phyloP scores from a whole-genome alignment of 2,329 filamentous ascomycete species.

The Ophiocordyceps camponoti-rufipedis region DNA sequence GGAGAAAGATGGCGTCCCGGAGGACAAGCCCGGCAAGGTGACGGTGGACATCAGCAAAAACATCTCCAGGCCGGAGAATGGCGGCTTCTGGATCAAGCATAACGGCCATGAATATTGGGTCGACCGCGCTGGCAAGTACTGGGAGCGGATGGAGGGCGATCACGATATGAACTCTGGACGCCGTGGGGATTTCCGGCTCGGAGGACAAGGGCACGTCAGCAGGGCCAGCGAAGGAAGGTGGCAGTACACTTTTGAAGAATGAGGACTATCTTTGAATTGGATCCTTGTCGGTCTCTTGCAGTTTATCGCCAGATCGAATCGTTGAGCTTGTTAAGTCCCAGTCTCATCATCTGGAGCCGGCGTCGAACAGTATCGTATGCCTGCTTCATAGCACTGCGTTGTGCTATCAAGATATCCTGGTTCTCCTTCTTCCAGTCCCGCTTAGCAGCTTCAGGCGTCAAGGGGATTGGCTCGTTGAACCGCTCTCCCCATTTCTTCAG shows the following conservation, averaged over 20 bases:
- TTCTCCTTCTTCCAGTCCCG: too few species aligned
- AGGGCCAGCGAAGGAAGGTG: not conserved
- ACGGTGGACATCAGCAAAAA: not conserved
- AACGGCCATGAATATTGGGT: not conserved
- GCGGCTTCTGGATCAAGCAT: not conserved
- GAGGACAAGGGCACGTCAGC: not conserved
- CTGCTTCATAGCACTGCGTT: too few species aligned
- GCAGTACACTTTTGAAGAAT: not conserved
- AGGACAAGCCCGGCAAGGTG: not conserved
- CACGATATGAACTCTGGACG: not conserved
- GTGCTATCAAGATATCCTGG: too few species aligned
- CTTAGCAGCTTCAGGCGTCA: too few species aligned
- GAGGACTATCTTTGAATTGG: not conserved
- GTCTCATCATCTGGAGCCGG: too few species aligned
- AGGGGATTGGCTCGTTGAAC: too few species aligned
- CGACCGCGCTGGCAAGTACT: not conserved
- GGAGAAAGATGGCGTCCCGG: not conserved
- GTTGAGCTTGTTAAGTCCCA: too few species aligned
- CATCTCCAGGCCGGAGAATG: not conserved
- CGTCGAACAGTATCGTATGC: too few species aligned
- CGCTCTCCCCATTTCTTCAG: too few species aligned
- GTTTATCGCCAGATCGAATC: too few species aligned
- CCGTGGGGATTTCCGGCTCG: not conserved
- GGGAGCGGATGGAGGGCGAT: not conserved
- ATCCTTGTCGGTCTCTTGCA: too few species aligned